A percentile compares a stretch with the other conserved stretches of the same genome.
Conservation (phyloP, 345 rosid species). For the Melaleuca quinquenervia region DNA sequence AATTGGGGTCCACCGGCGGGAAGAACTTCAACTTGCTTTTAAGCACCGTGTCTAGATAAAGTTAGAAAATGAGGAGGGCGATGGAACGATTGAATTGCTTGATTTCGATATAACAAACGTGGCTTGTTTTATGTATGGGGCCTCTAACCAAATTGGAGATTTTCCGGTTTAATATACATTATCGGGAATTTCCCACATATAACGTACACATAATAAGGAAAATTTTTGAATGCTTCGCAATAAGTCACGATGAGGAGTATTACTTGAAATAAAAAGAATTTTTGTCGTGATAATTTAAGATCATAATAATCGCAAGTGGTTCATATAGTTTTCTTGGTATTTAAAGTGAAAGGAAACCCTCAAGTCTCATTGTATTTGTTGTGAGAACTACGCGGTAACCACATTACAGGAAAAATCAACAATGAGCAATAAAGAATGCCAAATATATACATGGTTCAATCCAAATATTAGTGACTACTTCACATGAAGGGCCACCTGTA, state of each 20-base stretch:
- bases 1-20: not conserved
- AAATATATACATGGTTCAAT: too few species aligned
- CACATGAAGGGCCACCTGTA: rapidly evolving
- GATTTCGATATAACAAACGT: not conserved
- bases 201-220: not conserved
- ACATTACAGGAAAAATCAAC: too few species aligned
- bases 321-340: too few species aligned
- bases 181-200: not conserved
- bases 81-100: not conserved
- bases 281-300: too few species aligned
- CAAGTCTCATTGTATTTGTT: too few species aligned
- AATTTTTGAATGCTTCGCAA: not conserved
- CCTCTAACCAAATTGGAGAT: not conserved
- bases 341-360: too few species aligned
- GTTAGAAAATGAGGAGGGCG: not conserved
- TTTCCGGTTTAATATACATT: not conserved
- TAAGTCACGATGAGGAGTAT: not conserved
- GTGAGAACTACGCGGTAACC: too few species aligned
- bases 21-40: not conserved
- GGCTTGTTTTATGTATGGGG: not conserved
- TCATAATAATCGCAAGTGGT: too few species aligned
- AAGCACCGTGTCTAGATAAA: too few species aligned
- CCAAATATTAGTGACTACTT: too few species aligned
- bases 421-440: too few species aligned
- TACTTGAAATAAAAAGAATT: too few species aligned